Conservation (phyloP, 495 filamentous ascomycete genomes). For the Penicillium mononematosum region DNA sequence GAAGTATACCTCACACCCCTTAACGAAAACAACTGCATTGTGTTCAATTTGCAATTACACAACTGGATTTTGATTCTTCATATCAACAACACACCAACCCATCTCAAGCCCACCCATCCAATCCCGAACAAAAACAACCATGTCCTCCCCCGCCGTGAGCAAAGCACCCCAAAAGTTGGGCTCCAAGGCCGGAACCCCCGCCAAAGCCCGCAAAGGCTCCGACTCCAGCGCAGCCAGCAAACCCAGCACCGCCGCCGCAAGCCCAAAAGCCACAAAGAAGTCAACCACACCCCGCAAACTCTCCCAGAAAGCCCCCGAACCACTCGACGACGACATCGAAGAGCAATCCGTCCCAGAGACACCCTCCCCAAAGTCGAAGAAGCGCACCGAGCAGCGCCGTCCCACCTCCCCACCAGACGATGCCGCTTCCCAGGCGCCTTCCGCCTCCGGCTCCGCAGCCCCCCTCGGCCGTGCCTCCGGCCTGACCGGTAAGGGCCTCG, state of each 20-base stretch:
- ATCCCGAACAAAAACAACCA: conserved; percentile 10
- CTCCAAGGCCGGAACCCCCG: conserved; percentile 41
- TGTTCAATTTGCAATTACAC: neutral
- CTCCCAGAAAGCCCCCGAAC: conserved; percentile 27
- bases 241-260: conserved; percentile 24
- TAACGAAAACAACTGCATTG: neutral
- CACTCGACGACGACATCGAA: conserved; percentile 26
- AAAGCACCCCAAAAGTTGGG: conserved; percentile 30
- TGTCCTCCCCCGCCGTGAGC: conserved; percentile 26
- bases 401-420: conserved; percentile 28
- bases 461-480: conserved; percentile 23
- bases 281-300: conserved; percentile 24
- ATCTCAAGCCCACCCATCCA: neutral
- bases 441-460: conserved; percentile 28
- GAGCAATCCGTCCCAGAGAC: conserved; percentile 26
- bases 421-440: conserved; percentile 25
- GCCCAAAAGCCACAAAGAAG: conserved; percentile 30
- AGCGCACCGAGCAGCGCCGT: conserved; percentile 37
- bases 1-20: conserved; percentile 5
- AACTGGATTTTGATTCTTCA: neutral
- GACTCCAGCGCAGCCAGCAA: conserved; percentile 39
- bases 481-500: conserved; percentile 19
- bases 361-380: conserved; percentile 36
- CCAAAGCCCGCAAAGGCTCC: conserved; percentile 51
- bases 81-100: neutral